Percentiles rank a stretch among this genome's conserved stretches.
Evolutionary conservation across 1,284 basidiomycete genomes (phyloP).

Genomic region (Sparassis latifolia): DNA sequence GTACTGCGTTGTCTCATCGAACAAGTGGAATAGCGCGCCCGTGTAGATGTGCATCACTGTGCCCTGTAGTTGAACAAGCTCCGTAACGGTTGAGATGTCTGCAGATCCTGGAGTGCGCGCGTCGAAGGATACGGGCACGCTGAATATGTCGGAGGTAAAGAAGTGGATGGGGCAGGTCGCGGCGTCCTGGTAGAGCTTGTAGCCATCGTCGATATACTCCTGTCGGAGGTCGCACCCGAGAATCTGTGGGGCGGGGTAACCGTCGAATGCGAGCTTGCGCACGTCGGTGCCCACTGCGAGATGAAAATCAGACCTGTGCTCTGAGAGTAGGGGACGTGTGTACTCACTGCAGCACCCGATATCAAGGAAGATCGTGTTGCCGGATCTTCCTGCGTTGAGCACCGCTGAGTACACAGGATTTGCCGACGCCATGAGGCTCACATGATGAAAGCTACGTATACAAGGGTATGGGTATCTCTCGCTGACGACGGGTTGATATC

Average conservation of each 20-base stretch:
- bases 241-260: constrained; percentile 24
- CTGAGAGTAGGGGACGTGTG: not conserved
- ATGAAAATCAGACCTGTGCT: not conserved
- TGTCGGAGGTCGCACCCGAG: constrained; percentile 27
- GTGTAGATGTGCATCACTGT: constrained; percentile 24
- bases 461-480: constrained; percentile 31
- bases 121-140: constrained; percentile 10
- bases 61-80: constrained; percentile 16
- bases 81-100: constrained; percentile 1
- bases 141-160: constrained; percentile 28
- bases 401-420: constrained; percentile 23
- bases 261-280: constrained; percentile 26
- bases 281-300: constrained; percentile 30
- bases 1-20: constrained; percentile 28
- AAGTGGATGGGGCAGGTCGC: constrained; percentile 23
- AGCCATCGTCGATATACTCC: constrained; percentile 27
- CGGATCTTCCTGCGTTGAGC: constrained; percentile 17
- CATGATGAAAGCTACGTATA: constrained; percentile 27
- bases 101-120: not conserved
- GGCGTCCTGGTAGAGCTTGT: constrained; percentile 22
- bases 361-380: constrained; percentile 24
- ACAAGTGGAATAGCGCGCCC: constrained; percentile 31
- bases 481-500: constrained; percentile 8
- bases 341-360: constrained; percentile 31
- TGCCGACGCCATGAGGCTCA: constrained; percentile 23